Evolutionary conservation across 495 filamentous ascomycete genomes (phyloP), one percentile per base, ranked within the genome.

Genomic region (Penicillium dipodomyicola): DNA sequence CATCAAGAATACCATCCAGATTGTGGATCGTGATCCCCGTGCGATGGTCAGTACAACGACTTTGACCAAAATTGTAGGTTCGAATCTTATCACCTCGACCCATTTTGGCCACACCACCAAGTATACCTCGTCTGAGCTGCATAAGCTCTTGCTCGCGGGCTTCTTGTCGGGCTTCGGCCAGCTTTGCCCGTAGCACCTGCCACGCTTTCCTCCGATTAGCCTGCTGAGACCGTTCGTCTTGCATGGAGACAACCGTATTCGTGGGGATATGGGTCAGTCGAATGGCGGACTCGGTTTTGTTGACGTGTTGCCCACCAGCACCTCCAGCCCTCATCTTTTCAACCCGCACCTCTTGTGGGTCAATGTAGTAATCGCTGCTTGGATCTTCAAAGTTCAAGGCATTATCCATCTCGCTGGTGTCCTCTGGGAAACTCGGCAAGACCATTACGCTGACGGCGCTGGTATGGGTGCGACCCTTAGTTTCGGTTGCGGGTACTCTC

Each of bases 251-350:
- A 25, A 89, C 82, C 8, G 84, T 90, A 35, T 84, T 85, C 0
- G 92, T 96, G 10, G 94, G 95, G 12, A 91, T 79, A 80, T 98
- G 95, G 11, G 92, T 96, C 53, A 98, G 77, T 17, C 94, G 87
- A 58, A 98, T 89, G 17, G 94, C 94, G 33, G 91, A 96, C 71
- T 97, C 95, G 2, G 94, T 98, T 60, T 89, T 97, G 72, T 98
- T 98, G 67, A 98, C 94, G 69, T 97, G 95, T 75, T 98, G 94
- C 6, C 94, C 94, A 17, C 94, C 94, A 2, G 94, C 92, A 29
- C 94, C 94, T 48, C 88, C 78, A 1, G 94, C 91, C 29, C 92
- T 83, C 92, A 97, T 96, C 62, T 89, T 88, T 65, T 98, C 95
- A 9, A 83, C 80, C 40, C 84, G 80, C 35, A 98, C 95, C 57